Evolutionary conservation across 2,329 filamentous ascomycete species (phyloP).

Genomic region (Diaporthe sp.): DNA sequence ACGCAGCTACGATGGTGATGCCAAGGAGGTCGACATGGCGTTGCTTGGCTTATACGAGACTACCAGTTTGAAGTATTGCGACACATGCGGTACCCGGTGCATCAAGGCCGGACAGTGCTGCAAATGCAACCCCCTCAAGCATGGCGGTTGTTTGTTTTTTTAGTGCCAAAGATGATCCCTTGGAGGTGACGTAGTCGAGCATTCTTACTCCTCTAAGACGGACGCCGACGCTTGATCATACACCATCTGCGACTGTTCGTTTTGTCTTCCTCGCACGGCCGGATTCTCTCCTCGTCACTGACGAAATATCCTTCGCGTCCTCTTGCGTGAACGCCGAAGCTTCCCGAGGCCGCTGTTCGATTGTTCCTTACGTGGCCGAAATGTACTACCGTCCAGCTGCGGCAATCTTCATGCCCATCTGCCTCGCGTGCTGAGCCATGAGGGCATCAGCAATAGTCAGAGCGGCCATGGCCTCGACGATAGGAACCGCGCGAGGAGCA

Average conservation of each 20-base stretch:
- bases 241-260: background rate
- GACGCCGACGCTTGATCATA: background rate
- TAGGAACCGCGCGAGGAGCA: constrained; percentile 87
- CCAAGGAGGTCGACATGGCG: too few species aligned
- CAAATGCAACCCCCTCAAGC: too few species aligned
- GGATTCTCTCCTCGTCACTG: background rate
- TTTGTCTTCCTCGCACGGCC: background rate
- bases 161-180: background rate
- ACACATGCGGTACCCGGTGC: too few species aligned
- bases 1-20: too few species aligned
- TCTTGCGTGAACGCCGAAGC: background rate
- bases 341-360: background rate
- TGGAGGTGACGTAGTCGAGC: background rate
- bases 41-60: too few species aligned
- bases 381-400: background rate
- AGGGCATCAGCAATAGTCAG: constrained; percentile 52
- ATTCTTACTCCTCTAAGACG: background rate
- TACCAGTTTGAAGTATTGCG: too few species aligned
- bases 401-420: constrained; percentile 3
- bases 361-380: background rate
- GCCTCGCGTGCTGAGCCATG: constrained; percentile 3
- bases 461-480: constrained; percentile 92
- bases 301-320: background rate
- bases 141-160: background rate
- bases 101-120: too few species aligned